Conservation (phyloP, 371 early-diverging fungal species). For the Mortierella sp. region DNA sequence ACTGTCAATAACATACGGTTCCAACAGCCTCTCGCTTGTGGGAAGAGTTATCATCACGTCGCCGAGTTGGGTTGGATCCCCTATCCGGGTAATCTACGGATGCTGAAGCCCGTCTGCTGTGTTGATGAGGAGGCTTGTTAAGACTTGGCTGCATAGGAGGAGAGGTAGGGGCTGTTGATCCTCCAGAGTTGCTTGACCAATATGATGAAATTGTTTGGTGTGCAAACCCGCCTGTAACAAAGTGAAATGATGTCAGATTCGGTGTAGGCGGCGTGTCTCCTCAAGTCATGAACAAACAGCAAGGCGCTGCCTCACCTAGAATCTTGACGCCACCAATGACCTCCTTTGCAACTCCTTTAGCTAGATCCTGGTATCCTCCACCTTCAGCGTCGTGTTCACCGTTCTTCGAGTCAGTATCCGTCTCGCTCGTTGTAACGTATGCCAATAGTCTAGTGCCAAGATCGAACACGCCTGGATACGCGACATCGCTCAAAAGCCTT, state of each 20-base stretch:
- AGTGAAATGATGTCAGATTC: neutral
- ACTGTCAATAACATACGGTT: conserved; percentile 18
- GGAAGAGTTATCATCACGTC: conserved; percentile 38
- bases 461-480: conserved; percentile 59
- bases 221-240: conserved; percentile 34
- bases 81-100: conserved; percentile 38
- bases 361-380: conserved; percentile 61
- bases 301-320: conserved; percentile 64
- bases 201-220: conserved; percentile 50
- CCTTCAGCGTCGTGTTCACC: conserved; percentile 28
- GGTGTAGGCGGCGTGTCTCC: too few relatives aligned
- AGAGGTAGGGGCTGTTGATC: conserved; percentile 32
- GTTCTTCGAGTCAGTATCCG: conserved; percentile 33
- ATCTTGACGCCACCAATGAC: conserved; percentile 78
- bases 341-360: conserved; percentile 76
- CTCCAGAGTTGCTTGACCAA: conserved; percentile 39
- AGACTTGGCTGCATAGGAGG: conserved; percentile 31
- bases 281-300: too few relatives aligned
- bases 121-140: conserved; percentile 24
- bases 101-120: conserved; percentile 33
- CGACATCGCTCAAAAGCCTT: conserved; percentile 60
- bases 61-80: conserved; percentile 17
- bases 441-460: conserved; percentile 72
- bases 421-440: conserved; percentile 65
- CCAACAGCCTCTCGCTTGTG: conserved; percentile 46